A percentile compares a stretch with the other conserved stretches of the same genome.
These are phyloP conservation scores for Colletotrichum cordylinicola DNA, from an alignment of 2,329 filamentous ascomycete species.

Conservation along the genomic window DNA sequence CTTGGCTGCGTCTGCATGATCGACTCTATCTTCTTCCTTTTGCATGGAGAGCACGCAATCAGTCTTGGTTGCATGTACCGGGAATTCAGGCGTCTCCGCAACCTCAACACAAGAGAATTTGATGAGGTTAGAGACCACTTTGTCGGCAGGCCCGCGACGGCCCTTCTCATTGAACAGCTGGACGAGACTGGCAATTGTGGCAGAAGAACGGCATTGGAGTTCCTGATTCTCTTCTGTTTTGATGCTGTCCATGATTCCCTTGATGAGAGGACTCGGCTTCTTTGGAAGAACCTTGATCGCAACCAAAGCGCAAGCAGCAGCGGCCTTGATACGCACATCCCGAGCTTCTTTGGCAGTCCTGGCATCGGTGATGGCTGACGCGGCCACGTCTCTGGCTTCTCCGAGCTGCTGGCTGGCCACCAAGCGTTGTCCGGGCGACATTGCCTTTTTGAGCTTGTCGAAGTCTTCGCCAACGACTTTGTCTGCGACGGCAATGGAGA, in stretches of 20 bases:
- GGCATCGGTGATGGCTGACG: slow-evolving; percentile 79
- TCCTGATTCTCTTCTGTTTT: slow-evolving; percentile 93
- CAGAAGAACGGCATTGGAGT: slow-evolving; percentile 85
- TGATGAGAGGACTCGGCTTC: slow-evolving; percentile 92
- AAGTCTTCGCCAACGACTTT: slow-evolving; percentile 87
- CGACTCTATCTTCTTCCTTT: slow-evolving; percentile 95
- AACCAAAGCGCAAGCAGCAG: slow-evolving; percentile 85
- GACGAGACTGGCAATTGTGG: slow-evolving; percentile 84
- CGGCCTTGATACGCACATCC: slow-evolving; percentile 85
- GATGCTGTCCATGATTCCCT: slow-evolving; percentile 97
- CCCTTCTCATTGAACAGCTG: slow-evolving; percentile 82
- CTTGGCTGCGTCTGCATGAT: slow-evolving; percentile 88
- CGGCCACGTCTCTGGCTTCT: slow-evolving; percentile 75
- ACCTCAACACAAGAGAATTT: slow-evolving; percentile 99
- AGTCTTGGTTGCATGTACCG: slow-evolving; percentile 78
- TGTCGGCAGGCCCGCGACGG: slow-evolving; percentile 87
- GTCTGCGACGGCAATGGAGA: slow-evolving; percentile 86
- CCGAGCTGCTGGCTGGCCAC: slow-evolving; percentile 80
- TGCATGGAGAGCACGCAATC: slow-evolving; percentile 89
- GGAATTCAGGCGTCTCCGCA: slow-evolving; percentile 95
- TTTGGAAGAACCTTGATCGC: slow-evolving; percentile 89
- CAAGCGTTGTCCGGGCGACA: slow-evolving; percentile 86
- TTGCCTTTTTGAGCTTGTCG: slow-evolving; percentile 84
- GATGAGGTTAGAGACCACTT: slow-evolving; percentile 92
- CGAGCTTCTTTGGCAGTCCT: slow-evolving; percentile 79